Conservation (phyloP, 2,329 filamentous ascomycete genomes). For the Blastomyces gilchristii region DNA sequence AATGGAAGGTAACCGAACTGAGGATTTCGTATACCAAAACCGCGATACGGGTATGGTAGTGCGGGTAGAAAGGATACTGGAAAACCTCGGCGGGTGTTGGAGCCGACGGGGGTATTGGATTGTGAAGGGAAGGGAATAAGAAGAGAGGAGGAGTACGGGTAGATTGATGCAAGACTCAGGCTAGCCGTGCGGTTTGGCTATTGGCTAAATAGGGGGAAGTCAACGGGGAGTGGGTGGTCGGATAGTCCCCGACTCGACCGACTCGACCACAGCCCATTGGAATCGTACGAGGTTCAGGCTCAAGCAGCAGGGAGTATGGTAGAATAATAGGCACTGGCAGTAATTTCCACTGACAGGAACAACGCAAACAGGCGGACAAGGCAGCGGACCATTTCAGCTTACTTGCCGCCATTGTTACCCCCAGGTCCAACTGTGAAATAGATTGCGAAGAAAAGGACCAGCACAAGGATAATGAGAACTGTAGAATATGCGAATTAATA, state of each 20-base stretch:
- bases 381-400: neutral
- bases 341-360: neutral
- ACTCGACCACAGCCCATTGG: neutral
- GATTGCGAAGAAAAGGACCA: constrained; percentile 40
- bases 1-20: constrained; percentile 7
- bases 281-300: neutral
- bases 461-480: constrained; percentile 47
- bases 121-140: neutral
- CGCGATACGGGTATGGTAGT: constrained; percentile 1
- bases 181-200: neutral
- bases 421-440: constrained; percentile 13
- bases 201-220: neutral
- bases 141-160: neutral
- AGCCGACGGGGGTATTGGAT: neutral
- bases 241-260: neutral
- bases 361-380: neutral
- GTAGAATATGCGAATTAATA: constrained; percentile 8
- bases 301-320: neutral
- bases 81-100: constrained; percentile 11
- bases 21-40: constrained; percentile 16
- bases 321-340: neutral
- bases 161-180: neutral
- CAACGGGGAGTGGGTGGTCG: neutral
- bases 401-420: constrained; percentile 12
- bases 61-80: constrained; percentile 1